A percentile compares a stretch with the other conserved stretches of the same genome.
Evolutionary conservation across 2,329 filamentous ascomycete species (phyloP).

Genomic region (Fusarium devonianum): DNA sequence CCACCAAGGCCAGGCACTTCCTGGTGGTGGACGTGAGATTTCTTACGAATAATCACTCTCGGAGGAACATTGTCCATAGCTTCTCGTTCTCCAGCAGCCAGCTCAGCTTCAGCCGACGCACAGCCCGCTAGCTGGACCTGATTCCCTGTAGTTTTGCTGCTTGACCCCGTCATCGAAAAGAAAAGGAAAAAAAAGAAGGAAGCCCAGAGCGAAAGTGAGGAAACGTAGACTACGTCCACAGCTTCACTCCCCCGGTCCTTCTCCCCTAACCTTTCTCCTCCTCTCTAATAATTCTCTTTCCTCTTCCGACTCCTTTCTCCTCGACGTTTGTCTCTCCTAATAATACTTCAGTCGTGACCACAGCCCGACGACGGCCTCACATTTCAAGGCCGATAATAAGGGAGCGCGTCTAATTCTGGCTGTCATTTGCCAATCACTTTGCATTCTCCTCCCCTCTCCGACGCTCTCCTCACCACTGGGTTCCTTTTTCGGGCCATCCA

Average conservation of each 20-base stretch:
- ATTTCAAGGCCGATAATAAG: conserved; percentile 33
- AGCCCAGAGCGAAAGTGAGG: conserved; percentile 5
- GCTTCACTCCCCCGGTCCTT: conserved; percentile 21
- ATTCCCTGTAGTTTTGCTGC: conserved; percentile 12
- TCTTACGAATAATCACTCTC: too few species aligned
- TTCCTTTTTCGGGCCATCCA: conserved; percentile 30
- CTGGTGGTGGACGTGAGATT: too few species aligned
- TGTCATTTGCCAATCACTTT: conserved; percentile 31
- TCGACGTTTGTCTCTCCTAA: conserved; percentile 22
- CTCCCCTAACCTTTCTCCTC: conserved; percentile 5
- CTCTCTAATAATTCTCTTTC: conserved; percentile 6
- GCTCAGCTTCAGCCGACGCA: conserved; percentile 27
- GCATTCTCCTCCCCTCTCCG: conserved; percentile 27
- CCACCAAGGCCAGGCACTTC: conserved; percentile 12
- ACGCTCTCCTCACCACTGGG: conserved; percentile 26
- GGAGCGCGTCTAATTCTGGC: conserved; percentile 28
- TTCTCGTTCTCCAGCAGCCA: conserved; percentile 7
- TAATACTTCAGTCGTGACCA: conserved; percentile 28
- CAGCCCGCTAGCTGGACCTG: conserved; percentile 30
- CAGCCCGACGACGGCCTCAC: conserved; percentile 7
- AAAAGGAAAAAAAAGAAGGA: neutral
- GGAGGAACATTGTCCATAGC: too few species aligned
- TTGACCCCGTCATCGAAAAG: conserved; percentile 12
- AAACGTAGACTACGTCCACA: conserved; percentile 22
- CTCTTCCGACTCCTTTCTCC: too few species aligned